These are phyloP conservation scores for Calonectria pauciramosa DNA, from an alignment of 2,329 filamentous ascomycete species.

Conservation along the genomic window DNA sequence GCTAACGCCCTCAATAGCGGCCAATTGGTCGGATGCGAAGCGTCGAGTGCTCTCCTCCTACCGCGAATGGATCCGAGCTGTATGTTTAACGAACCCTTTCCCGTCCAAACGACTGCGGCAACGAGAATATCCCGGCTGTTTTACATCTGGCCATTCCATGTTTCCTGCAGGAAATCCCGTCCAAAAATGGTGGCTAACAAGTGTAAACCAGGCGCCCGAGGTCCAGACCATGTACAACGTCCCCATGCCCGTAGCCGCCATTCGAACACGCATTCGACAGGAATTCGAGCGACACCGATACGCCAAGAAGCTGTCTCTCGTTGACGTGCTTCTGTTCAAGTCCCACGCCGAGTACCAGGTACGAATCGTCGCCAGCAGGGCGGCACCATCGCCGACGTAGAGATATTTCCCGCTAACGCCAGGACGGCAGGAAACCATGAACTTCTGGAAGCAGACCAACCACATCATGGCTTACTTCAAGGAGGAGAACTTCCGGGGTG, in stretches of 20 bases:
- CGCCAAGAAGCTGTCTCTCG: conserved; percentile 87
- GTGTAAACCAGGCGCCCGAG: conserved; percentile 81
- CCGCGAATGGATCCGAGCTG: conserved; percentile 95
- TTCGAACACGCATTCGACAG: conserved; percentile 94
- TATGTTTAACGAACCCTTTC: conserved; percentile 66
- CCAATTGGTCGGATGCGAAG: conserved; percentile 91
- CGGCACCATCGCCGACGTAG: conserved; percentile 74
- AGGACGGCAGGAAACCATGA: conserved; percentile 86
- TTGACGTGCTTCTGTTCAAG: conserved; percentile 92
- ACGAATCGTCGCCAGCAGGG: conserved; percentile 39
- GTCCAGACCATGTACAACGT: conserved; percentile 98
- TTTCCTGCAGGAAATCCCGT: neutral
- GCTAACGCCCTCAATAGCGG: conserved; percentile 71
- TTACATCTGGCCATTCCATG: too few species aligned
- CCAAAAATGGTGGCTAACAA: conserved; percentile 31
- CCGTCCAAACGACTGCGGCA: neutral
- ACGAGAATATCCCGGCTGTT: conserved; percentile 21
- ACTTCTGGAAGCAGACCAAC: conserved; percentile 98
- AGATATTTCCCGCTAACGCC: conserved; percentile 27
- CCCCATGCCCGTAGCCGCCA: conserved; percentile 87
- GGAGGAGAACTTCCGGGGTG: conserved; percentile 81
- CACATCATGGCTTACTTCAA: conserved; percentile 99
- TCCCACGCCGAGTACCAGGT: conserved; percentile 97
- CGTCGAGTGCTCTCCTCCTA: conserved; percentile 89
- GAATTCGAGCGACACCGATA: conserved; percentile 97